Evolutionary conservation across 1,284 basidiomycete species (phyloP).

Genomic region (Violaceomyces palustris): DNA sequence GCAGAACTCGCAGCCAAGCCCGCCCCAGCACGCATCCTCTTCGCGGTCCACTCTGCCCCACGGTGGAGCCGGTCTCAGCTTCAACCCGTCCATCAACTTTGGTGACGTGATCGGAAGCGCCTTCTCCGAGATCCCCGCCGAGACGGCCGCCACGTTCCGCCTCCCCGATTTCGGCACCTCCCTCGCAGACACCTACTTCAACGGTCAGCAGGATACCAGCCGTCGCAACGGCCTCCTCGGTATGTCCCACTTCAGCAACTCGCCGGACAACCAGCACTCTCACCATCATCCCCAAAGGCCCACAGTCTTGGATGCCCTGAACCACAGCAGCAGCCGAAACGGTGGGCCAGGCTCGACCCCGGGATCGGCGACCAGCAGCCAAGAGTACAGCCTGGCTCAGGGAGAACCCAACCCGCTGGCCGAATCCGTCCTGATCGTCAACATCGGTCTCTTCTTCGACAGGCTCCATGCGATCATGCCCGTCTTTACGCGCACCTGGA

Average conservation of each 20-base stretch:
- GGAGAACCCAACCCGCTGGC: conserved; percentile 31
- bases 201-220: conserved; percentile 14
- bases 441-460: conserved; percentile 49
- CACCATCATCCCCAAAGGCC: conserved; percentile 2
- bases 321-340: conserved; percentile 16
- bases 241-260: conserved; percentile 12
- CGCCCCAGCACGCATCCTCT: no score
- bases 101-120: conserved; percentile 18
- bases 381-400: conserved; percentile 3
- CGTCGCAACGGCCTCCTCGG: conserved; percentile 23
- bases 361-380: conserved; percentile 14
- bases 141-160: conserved; percentile 20
- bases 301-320: conserved; percentile 28
- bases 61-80: conserved; percentile 7
- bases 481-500: conserved; percentile 43
- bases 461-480: conserved; percentile 48
- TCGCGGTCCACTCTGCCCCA: neutral
- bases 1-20: no score
- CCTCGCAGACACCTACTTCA: conserved; percentile 40
- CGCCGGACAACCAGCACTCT: neutral
- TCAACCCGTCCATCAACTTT: conserved; percentile 8
- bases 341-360: conserved; percentile 13
- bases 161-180: conserved; percentile 37
- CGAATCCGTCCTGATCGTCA: conserved; percentile 38
- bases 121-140: conserved; percentile 25